Conservation (phyloP, 345 rosid species). For the Bretschneidera sinensis region DNA sequence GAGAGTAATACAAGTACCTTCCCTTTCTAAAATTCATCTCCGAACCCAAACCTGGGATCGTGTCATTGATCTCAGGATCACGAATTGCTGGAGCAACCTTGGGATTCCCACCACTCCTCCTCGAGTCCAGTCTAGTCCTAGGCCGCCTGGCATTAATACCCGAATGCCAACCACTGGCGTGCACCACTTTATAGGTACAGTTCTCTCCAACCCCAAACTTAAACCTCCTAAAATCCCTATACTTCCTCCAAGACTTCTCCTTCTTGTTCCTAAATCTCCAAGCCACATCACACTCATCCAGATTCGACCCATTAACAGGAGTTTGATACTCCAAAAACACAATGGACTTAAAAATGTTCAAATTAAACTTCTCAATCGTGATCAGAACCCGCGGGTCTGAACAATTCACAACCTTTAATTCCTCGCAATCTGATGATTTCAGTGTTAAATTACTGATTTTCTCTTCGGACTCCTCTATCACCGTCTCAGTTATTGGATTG, state of each 20-base stretch:
- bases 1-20: slow-evolving; percentile 73
- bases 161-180: slow-evolving; percentile 76
- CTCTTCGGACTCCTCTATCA: slow-evolving; percentile 45
- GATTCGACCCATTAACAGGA: slow-evolving; percentile 66
- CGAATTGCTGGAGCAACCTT: slow-evolving; percentile 24
- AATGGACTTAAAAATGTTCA: slow-evolving; percentile 62
- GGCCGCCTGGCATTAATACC: slow-evolving; percentile 75
- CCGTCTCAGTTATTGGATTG: slow-evolving; percentile 36
- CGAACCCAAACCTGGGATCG: slow-evolving; percentile 54
- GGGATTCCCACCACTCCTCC: slow-evolving; percentile 20
- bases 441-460: slow-evolving; percentile 32
- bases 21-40: slow-evolving; percentile 64
- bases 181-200: slow-evolving; percentile 56
- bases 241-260: slow-evolving; percentile 94
- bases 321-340: slow-evolving; percentile 74
- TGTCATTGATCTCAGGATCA: slow-evolving; percentile 67
- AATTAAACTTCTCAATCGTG: slow-evolving; percentile 73
- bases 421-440: slow-evolving; percentile 38
- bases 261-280: slow-evolving; percentile 93
- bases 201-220: slow-evolving; percentile 56
- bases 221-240: slow-evolving; percentile 90
- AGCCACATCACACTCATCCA: slow-evolving; percentile 78
- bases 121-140: slow-evolving; percentile 24
- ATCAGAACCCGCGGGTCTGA: slow-evolving; percentile 73
- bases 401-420: slow-evolving; percentile 56